These are phyloP conservation scores for Ceraceosorus bombacis DNA, from an alignment of 1,284 basidiomycete species.

Conservation along the genomic window DNA sequence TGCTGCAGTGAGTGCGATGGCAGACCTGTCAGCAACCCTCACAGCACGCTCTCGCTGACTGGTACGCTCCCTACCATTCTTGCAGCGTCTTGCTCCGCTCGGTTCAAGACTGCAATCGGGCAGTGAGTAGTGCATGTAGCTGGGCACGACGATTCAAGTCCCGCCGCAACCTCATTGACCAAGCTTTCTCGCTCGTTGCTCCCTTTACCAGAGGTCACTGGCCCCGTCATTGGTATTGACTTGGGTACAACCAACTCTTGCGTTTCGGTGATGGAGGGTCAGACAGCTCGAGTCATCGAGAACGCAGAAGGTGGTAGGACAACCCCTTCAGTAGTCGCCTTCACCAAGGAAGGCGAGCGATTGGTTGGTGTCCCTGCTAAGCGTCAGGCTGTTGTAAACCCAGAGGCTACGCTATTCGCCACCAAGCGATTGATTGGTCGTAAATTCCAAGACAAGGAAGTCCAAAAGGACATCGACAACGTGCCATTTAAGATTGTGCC, in stretches of 20 bases:
- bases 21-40: constrained; percentile 10
- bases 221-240: constrained; percentile 47
- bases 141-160: not conserved
- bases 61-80: too few relatives aligned
- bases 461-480: constrained; percentile 73
- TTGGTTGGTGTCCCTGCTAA: constrained; percentile 93
- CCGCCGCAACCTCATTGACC: too few relatives aligned
- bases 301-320: constrained; percentile 96
- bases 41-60: not conserved
- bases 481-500: constrained; percentile 68
- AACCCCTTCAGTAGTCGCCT: constrained; percentile 95
- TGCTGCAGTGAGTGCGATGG: constrained; percentile 25
- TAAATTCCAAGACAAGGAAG: constrained; percentile 85
- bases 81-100: constrained; percentile 29
- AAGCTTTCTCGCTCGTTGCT: not conserved
- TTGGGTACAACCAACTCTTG: constrained; percentile 48
- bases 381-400: constrained; percentile 94
- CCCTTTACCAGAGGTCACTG: constrained; percentile 33
- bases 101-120: constrained; percentile 27
- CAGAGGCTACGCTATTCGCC: constrained; percentile 56
- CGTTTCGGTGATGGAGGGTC: constrained; percentile 67
- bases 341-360: constrained; percentile 68
- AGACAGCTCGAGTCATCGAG: constrained; percentile 84
- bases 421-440: constrained; percentile 96
- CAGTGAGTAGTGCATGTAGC: not conserved